Conservation (phyloP, 2,329 filamentous ascomycete genomes). For the Trichoderma oligosporum region DNA sequence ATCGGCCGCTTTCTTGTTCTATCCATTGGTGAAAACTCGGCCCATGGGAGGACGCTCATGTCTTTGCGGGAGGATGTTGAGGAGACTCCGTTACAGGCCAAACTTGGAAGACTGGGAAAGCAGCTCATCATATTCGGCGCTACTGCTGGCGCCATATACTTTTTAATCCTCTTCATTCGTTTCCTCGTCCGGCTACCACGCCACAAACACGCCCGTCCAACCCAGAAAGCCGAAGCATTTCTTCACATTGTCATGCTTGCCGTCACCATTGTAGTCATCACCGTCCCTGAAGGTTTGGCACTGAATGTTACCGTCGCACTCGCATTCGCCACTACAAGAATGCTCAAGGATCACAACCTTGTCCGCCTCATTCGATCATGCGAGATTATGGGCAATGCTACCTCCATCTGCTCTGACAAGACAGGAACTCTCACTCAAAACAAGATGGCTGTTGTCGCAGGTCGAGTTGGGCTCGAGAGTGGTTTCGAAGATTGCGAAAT, state of each 20-base stretch:
- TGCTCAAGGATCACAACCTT: constrained; percentile 61
- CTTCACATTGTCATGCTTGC: constrained; percentile 56
- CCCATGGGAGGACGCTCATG: constrained; percentile 74
- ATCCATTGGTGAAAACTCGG: constrained; percentile 68
- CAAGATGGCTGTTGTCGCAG: constrained; percentile 58
- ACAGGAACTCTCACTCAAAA: constrained; percentile 63
- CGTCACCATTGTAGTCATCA: constrained; percentile 57
- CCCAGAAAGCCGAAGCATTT: constrained; percentile 54
- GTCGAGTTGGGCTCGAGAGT: constrained; percentile 45
- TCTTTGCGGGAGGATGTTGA: constrained; percentile 72
- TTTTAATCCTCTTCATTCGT: constrained; percentile 40
- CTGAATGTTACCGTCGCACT: constrained; percentile 59
- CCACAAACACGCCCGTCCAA: constrained; percentile 39
- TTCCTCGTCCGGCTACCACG: constrained; percentile 34
- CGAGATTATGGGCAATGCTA: constrained; percentile 63
- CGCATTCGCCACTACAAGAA: constrained; percentile 59
- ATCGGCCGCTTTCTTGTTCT: constrained; percentile 74
- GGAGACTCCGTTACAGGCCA: constrained; percentile 73
- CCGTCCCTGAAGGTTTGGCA: constrained; percentile 57
- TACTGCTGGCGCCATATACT: constrained; percentile 41
- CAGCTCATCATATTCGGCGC: constrained; percentile 56
- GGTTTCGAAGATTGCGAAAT: constrained; percentile 37
- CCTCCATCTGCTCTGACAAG: constrained; percentile 62
- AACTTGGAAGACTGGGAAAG: constrained; percentile 72
- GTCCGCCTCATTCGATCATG: constrained; percentile 57